Conservation (phyloP, 2,329 filamentous ascomycete genomes). For the Aquanectria penicillioides region DNA sequence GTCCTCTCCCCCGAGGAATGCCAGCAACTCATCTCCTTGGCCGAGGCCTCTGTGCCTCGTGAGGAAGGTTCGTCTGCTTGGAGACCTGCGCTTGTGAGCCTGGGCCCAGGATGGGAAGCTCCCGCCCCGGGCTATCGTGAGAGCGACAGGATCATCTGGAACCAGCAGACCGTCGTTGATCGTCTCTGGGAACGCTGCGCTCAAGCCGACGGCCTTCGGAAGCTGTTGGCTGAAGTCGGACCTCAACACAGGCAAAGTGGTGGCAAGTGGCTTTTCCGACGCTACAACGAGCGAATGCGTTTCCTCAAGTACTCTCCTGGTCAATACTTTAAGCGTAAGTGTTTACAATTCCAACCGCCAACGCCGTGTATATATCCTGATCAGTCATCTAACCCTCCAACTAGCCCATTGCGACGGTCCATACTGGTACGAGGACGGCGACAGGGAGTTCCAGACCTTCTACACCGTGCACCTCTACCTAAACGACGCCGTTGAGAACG, state of each 20-base stretch:
- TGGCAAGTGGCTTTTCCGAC: constrained; percentile 53
- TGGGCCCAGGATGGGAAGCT: constrained; percentile 69
- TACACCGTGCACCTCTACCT: constrained; percentile 66
- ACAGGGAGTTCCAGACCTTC: constrained; percentile 55
- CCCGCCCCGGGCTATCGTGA: constrained; percentile 67
- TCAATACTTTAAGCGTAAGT: constrained; percentile 73
- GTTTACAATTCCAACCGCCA: background rate
- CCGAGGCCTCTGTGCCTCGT: constrained; percentile 59
- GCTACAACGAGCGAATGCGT: constrained; percentile 78
- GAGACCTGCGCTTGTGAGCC: constrained; percentile 75
- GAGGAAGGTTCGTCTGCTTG: constrained; percentile 56
- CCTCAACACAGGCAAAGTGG: constrained; percentile 34
- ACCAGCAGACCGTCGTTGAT: constrained; percentile 68
- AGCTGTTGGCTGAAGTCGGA: constrained; percentile 50
- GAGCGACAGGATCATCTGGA: constrained; percentile 82
- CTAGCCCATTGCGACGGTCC: constrained; percentile 74
- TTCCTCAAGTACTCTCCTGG: constrained; percentile 78
- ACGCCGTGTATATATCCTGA: accelerated
- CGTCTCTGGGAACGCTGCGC: constrained; percentile 70
- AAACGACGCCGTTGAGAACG: constrained; percentile 41
- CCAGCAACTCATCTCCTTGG: constrained; percentile 58
- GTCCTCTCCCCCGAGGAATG: constrained; percentile 69
- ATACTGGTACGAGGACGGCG: constrained; percentile 65
- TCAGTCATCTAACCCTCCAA: constrained; percentile 4
- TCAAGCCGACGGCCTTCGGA: constrained; percentile 52